Evolutionary conservation across 495 filamentous ascomycete species (phyloP), one percentile per base, ranked within the genome.

Genomic region (Tetracladium marchalianum): DNA sequence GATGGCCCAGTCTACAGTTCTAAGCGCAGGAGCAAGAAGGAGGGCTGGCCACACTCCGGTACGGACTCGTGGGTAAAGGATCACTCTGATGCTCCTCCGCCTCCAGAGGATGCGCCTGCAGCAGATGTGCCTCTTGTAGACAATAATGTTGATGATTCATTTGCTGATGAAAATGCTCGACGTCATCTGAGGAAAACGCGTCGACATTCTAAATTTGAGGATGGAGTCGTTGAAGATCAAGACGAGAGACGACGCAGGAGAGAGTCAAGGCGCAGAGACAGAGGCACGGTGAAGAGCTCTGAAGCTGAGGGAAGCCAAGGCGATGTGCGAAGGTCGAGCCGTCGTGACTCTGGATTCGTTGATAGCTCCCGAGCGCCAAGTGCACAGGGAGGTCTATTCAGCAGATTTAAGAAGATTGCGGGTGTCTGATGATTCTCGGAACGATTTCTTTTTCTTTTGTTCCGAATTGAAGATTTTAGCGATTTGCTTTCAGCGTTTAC

Each of bases 61-160:
- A 77, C 74, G 9, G 68, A 70, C 35, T 76, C 72, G 4, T 77
- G 74, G 74, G 74, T 76, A 10, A 74, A 75, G 57, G 74, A 77
- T n/a, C 72, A 76, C 52, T 72, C 71, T 1, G 74, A 77, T 44
- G 70, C 72, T 5, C 73, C 73, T 2, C 72, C 72, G 4, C 72
- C 73, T 16, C 71, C 71, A 1, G 64, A 63, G 5, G 56, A 57
- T 10, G 56, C 59, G 34, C 55, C 56, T 2, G 48, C 55, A 10
- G 41, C 40, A n/a, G 48, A 54, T 4, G 64, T 59, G 6, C 60
- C 54, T 0, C 52, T 55, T 7, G 60, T 48, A 2, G 50, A 53
- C 5, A 56, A 50, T 38, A 60, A 61, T 17, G 65, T 19, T 5
- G 47, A 52, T 36, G 47, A 43, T 18, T 13, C 35, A 2, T 24